phyloP scores from a whole-genome alignment of 2,329 filamentous ascomycete genomes.

The Berkeleyomyces rouxiae region DNA sequence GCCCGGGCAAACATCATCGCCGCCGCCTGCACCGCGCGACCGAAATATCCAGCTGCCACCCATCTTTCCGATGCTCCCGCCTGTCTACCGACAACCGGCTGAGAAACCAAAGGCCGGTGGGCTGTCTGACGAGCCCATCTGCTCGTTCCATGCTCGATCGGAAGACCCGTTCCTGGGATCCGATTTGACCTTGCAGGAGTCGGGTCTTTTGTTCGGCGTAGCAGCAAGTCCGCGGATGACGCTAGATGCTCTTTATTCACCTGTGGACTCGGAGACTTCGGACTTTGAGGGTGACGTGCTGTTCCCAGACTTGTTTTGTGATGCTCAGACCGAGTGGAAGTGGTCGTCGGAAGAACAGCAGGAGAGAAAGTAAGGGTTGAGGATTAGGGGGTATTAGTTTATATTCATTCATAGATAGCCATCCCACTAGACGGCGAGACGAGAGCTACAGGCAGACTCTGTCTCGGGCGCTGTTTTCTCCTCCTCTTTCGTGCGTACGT shows the following conservation, averaged over 20 bases:
- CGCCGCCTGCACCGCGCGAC: background rate
- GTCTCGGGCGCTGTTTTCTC: too few relatives aligned
- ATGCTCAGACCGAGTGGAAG: background rate
- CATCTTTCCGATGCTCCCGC: background rate
- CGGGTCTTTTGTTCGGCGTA: too few relatives aligned
- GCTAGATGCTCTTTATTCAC: too few relatives aligned
- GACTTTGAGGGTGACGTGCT: background rate
- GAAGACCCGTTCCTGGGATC: too few relatives aligned
- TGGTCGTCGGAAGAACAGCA: background rate
- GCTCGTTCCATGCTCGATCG: background rate
- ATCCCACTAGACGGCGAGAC: too few relatives aligned
- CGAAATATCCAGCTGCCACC: background rate
- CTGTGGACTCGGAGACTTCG: background rate
- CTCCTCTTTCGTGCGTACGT: too few relatives aligned
- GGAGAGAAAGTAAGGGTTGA: background rate
- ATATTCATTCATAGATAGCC: background rate
- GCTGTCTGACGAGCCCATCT: background rate
- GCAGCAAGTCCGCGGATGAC: too few relatives aligned
- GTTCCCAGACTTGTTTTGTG: background rate
- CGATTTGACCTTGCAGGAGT: too few relatives aligned
- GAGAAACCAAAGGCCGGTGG: background rate
- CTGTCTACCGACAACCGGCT: background rate
- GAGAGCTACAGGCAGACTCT: too few relatives aligned
- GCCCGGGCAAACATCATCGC: background rate
- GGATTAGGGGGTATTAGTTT: background rate